Evolutionary conservation across 345 rosid genomes (phyloP).

Genomic region (Lepidium aucheri): DNA sequence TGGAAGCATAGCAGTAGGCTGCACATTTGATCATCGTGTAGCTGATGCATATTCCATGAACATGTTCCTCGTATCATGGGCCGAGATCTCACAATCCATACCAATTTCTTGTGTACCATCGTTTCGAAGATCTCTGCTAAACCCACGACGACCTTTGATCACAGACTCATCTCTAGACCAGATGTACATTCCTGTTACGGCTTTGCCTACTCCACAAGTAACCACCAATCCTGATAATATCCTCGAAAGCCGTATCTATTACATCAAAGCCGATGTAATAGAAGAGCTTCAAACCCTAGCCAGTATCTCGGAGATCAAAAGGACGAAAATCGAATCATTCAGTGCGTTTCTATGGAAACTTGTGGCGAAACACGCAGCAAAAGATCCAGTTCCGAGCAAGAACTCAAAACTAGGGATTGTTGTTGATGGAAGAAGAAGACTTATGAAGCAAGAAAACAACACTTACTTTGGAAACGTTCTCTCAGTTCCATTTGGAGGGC

Average conservation of each 20-base stretch:
- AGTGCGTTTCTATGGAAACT: constrained; percentile 67
- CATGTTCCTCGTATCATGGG: constrained; percentile 71
- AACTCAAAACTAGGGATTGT: constrained; percentile 55
- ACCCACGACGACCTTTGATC: constrained; percentile 40
- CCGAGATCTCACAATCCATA: constrained; percentile 39
- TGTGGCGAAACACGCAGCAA: constrained; percentile 33
- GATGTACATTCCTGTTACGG: constrained; percentile 42
- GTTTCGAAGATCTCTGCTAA: constrained; percentile 50
- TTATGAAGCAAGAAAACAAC: constrained; percentile 12
- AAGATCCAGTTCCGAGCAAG: neutral
- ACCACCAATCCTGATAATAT: constrained; percentile 3
- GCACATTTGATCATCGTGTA: constrained; percentile 72
- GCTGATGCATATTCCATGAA: constrained; percentile 70
- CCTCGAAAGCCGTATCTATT: constrained; percentile 53
- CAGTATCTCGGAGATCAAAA: constrained; percentile 17
- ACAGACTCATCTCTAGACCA: constrained; percentile 34
- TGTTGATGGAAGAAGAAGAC: constrained; percentile 57
- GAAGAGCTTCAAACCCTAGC: constrained; percentile 37
- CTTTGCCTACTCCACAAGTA: constrained; percentile 39
- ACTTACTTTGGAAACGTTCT: constrained; percentile 49
- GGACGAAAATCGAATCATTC: constrained; percentile 59
- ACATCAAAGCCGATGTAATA: constrained; percentile 32
- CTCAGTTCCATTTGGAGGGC: constrained; percentile 49
- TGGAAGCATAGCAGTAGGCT: constrained; percentile 57
- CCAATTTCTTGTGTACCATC: constrained; percentile 40